These are phyloP conservation scores for Hyaloperonospora arabidopsidis DNA, from an alignment of 352 stramenopile genomes.

Conservation along the genomic window DNA sequence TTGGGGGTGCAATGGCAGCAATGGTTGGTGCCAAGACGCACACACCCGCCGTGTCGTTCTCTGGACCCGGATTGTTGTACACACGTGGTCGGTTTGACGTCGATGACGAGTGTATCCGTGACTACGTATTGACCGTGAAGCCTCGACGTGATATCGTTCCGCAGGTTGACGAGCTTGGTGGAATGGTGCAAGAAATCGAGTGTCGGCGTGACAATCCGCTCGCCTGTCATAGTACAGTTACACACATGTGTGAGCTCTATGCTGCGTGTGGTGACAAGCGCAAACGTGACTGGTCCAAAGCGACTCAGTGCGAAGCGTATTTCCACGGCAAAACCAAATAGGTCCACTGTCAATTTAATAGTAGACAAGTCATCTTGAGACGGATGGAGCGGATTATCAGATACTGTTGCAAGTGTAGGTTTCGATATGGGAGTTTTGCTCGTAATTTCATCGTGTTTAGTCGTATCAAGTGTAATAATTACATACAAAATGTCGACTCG, in stretches of 20 bases:
- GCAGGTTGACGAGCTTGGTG: conserved; percentile 63
- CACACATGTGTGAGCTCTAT: conserved; percentile 81
- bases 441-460: no score
- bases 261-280: conserved; percentile 72
- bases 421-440: no score
- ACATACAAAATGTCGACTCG: no score
- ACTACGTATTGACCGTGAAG: conserved; percentile 80
- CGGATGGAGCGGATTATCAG: no score
- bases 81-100: conserved; percentile 65
- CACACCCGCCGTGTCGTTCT: conserved; percentile 67
- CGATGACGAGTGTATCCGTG: conserved; percentile 58
- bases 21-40: conserved; percentile 73
- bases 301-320: conserved; percentile 64
- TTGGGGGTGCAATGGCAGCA: conserved; percentile 65
- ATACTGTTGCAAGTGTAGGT: no score
- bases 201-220: conserved; percentile 71
- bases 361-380: no score
- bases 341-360: no score
- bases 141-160: conserved; percentile 71
- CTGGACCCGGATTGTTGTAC: conserved; percentile 62
- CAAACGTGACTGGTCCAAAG: conserved; percentile 69
- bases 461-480: no score
- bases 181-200: conserved; percentile 84
- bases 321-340: conserved; percentile 32
- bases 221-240: conserved; percentile 76